Evolutionary conservation across 2,329 filamentous ascomycete genomes (phyloP).

Genomic region (Penicillium corylophilum): DNA sequence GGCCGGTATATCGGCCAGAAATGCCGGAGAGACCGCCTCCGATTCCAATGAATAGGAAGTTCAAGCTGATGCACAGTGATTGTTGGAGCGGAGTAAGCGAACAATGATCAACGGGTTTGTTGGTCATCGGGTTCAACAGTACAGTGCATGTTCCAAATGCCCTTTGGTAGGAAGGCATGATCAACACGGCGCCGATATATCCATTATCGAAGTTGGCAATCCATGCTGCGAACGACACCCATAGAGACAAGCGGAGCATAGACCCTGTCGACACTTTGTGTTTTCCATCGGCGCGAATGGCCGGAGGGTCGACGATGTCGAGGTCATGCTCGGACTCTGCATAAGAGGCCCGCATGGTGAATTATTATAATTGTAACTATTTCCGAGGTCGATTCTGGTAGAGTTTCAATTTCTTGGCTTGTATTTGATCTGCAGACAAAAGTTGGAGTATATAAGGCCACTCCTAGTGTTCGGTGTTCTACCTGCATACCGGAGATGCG

Average conservation of each 20-base stretch:
- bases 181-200: conserved; percentile 23
- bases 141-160: conserved; percentile 24
- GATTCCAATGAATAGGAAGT: conserved; percentile 27
- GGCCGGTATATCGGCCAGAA: conserved; percentile 20
- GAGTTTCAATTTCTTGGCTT: not conserved
- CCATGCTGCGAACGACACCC: conserved; percentile 24
- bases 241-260: conserved; percentile 23
- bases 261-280: conserved; percentile 12
- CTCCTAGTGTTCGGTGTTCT: not conserved
- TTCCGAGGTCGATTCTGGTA: too few relatives aligned
- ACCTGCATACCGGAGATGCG: conserved; percentile 15
- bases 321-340: conserved; percentile 4
- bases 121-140: conserved; percentile 12
- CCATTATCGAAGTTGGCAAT: conserved; percentile 27
- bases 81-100: conserved; percentile 27
- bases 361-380: not conserved
- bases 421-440: not conserved
- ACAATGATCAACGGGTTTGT: conserved; percentile 14
- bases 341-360: conserved; percentile 6
- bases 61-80: conserved; percentile 26
- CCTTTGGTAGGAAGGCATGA: conserved; percentile 26
- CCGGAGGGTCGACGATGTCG: not conserved
- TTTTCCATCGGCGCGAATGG: not conserved
- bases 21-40: conserved; percentile 23
- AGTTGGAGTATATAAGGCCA: conserved; percentile 2